Evolutionary conservation across 2,329 filamentous ascomycete species (phyloP), one percentile per base, ranked within the genome.

Genomic region (Cytospora chrysosperma): DNA sequence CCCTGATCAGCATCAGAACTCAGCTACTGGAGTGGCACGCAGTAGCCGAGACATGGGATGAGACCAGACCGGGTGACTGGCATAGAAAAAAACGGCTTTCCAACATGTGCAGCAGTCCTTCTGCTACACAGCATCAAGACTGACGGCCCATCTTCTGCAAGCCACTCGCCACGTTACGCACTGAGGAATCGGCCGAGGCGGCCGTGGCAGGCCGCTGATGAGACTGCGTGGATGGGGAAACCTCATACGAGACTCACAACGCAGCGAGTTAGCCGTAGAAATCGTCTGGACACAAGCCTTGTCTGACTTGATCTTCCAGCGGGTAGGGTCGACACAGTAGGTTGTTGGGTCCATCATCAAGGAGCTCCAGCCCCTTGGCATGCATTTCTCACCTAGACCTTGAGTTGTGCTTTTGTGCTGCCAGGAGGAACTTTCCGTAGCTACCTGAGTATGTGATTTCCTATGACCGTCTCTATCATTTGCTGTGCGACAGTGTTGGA

Each of bases 111-210:
- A 37, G 43, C 54, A 37, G 57, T 61, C 53, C 54, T 63, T 65
- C 63, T 63, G 59, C 43, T 56, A 43, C 63, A 65, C 63, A 26
- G 54, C 63, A 56, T 62, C 17, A 40, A 32, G 49, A 47, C 53
- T 59, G 40, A 59, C 51, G 43, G 51, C 49, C 56, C 56, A 59
- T 40, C 59, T 50, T 43, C 59, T 62, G 60, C 60, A 62, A 62
- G 60, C 60, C 60, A 62, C 60, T 56, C 26, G 27, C 53, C 61
- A 64, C 30, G 52, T 47, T 53, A 26, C 56, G 59, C 61, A 58
- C 27, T 53, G 57, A 64, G 56, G 57, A 56, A 61, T 28, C 64
- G 61, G 27, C 61, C 63, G 63, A 63, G 53, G 21, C 37, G 40
- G 13, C 30, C 32, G 54, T 43, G 40, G 26, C 37, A 61, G 37